These are phyloP conservation scores for Glycine tomentella DNA, from an alignment of 306 rosid species.

Conservation along the genomic window DNA sequence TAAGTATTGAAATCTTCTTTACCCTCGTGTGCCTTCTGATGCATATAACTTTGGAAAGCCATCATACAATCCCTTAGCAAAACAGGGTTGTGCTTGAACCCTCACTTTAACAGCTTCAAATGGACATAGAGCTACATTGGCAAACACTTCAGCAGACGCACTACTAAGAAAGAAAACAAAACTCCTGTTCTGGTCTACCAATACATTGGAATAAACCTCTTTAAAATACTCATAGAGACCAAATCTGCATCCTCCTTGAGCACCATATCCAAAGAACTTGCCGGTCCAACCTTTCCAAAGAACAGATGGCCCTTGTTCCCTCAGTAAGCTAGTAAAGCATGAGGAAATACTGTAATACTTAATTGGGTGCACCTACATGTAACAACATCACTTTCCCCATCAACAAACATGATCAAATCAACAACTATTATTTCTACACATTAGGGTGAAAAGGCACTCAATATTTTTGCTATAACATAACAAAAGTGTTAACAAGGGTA, in stretches of 20 bases:
- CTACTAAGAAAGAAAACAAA: constrained; percentile 60
- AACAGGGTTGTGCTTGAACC: constrained; percentile 66
- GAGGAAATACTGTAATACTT: constrained; percentile 60
- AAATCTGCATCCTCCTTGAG: constrained; percentile 70
- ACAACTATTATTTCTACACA: constrained; percentile 27
- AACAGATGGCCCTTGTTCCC: constrained; percentile 71
- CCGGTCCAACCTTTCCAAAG: constrained; percentile 71
- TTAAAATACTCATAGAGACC: constrained; percentile 68
- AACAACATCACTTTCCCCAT: constrained; percentile 29
- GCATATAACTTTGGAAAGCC: constrained; percentile 68
- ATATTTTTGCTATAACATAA: neutral
- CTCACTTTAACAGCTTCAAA: constrained; percentile 69
- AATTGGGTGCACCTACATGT: constrained; percentile 60
- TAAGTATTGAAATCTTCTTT: constrained; percentile 21
- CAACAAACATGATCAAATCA: constrained; percentile 36
- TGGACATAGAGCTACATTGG: constrained; percentile 65
- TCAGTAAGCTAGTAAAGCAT: constrained; percentile 57
- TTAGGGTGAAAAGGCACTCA: constrained; percentile 1
- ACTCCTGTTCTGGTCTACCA: constrained; percentile 55
- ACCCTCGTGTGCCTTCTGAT: constrained; percentile 66
- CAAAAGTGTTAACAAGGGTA: constrained; percentile 17
- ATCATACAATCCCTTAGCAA: constrained; percentile 61
- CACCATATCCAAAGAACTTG: constrained; percentile 67
- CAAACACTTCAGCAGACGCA: constrained; percentile 70
- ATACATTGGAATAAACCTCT: constrained; percentile 52